These are phyloP conservation scores for Phaeosphaeriaceae sp. DNA, from an alignment of 2,329 filamentous ascomycete species.

Conservation along the genomic window DNA sequence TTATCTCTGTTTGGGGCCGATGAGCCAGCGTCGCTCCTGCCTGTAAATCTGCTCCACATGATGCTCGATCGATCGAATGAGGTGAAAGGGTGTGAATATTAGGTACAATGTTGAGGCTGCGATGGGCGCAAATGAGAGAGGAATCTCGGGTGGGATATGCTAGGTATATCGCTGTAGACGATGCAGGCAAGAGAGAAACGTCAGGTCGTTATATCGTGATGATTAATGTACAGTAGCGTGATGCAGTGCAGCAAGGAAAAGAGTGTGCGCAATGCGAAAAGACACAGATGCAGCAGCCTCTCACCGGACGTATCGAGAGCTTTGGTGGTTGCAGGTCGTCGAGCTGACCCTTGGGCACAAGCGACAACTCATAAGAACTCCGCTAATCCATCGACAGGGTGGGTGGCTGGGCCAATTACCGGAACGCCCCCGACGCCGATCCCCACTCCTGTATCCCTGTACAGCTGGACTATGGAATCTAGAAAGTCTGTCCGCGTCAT, in stretches of 20 bases:
- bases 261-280: slow-evolving; percentile 25
- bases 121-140: slow-evolving; percentile 29
- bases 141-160: slow-evolving; percentile 18
- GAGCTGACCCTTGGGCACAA: slow-evolving; percentile 26
- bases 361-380: slow-evolving; percentile 8
- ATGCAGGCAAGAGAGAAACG: slow-evolving; percentile 25
- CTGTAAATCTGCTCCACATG: slow-evolving; percentile 50
- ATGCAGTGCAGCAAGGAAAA: slow-evolving; percentile 17
- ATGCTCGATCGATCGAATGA: slow-evolving; percentile 13
- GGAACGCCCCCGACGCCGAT: neutral
- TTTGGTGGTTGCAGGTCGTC: slow-evolving; percentile 19
- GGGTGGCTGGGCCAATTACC: slow-evolving; percentile 23
- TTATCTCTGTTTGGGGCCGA: slow-evolving; percentile 30
- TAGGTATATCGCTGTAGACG: slow-evolving; percentile 35
- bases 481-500: slow-evolving; percentile 6
- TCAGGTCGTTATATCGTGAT: slow-evolving; percentile 25
- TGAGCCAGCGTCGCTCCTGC: slow-evolving; percentile 45
- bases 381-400: neutral
- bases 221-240: slow-evolving; percentile 16
- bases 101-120: slow-evolving; percentile 18
- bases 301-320: slow-evolving; percentile 23
- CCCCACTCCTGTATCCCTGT: slow-evolving; percentile 2
- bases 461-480: slow-evolving; percentile 2
- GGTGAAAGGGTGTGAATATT: slow-evolving; percentile 24
- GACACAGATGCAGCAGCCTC: slow-evolving; percentile 18